Percentiles rank a stretch among this genome's conserved stretches.
Evolutionary conservation across 2,329 filamentous ascomycete genomes (phyloP).

Genomic region (Trichoderma arundinaceum): DNA sequence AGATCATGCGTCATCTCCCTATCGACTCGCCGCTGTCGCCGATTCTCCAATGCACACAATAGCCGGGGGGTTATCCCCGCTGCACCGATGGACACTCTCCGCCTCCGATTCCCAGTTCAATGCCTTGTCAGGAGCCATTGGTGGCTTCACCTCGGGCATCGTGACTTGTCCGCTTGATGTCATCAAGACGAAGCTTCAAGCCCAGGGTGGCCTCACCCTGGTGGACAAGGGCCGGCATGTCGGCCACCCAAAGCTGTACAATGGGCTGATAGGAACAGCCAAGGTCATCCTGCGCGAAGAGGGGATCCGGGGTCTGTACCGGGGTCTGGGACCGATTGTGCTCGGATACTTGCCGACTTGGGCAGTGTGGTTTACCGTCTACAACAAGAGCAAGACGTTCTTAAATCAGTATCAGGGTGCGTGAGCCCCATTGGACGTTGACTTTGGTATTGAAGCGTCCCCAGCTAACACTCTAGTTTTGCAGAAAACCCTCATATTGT

Average conservation of each 20-base stretch:
- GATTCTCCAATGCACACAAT: constrained; percentile 44
- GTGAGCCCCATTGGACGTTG: constrained; percentile 28
- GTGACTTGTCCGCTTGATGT: constrained; percentile 97
- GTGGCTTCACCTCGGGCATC: constrained; percentile 90
- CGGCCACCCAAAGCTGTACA: constrained; percentile 70
- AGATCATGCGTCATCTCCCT: constrained; percentile 48
- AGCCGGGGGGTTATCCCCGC: constrained; percentile 46
- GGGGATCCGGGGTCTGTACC: constrained; percentile 87
- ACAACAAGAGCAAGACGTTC: constrained; percentile 83
- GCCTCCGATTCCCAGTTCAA: constrained; percentile 73
- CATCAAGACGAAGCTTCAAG: constrained; percentile 98
- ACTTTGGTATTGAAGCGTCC: constrained; percentile 31
- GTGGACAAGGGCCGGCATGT: constrained; percentile 56
- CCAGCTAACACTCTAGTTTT: background rate
- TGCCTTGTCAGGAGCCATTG: constrained; percentile 83
- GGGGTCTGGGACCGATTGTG: constrained; percentile 91
- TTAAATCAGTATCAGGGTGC: constrained; percentile 70
- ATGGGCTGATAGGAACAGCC: constrained; percentile 85
- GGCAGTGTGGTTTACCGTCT: constrained; percentile 97
- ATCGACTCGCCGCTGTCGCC: constrained; percentile 42
- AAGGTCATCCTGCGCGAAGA: constrained; percentile 86
- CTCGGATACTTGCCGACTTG: constrained; percentile 95
- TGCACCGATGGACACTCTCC: constrained; percentile 62
- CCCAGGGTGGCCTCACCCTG: constrained; percentile 80
- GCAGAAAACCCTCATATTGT: constrained; percentile 77